phyloP scores from a whole-genome alignment of 1,284 basidiomycete species.

The Ceratobasidium papillatum region DNA sequence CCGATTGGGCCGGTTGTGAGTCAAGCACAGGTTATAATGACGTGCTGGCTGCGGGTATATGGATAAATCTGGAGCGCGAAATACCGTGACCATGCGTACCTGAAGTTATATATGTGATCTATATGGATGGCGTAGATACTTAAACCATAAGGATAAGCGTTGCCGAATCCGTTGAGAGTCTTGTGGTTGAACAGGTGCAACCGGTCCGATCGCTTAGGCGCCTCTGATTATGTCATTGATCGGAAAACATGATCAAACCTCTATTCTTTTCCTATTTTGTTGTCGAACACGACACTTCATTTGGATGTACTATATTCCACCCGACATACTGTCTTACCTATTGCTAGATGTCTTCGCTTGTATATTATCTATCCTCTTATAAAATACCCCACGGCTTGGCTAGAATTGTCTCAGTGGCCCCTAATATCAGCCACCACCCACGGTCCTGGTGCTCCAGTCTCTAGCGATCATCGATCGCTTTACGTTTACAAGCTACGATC shows the following conservation, averaged over 20 bases:
- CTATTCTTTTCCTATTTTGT: not conserved
- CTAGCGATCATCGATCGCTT: slow-evolving; percentile 3
- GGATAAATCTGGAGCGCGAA: not conserved
- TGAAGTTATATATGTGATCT: slow-evolving; percentile 5
- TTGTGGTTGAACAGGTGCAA: not conserved
- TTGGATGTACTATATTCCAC: not conserved
- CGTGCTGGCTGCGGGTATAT: slow-evolving; percentile 2
- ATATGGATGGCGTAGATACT: not conserved
- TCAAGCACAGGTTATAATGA: slow-evolving; percentile 12
- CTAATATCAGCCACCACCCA: not conserved
- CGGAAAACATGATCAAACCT: not conserved
- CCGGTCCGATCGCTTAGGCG: slow-evolving; percentile 27
- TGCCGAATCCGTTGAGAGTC: not conserved
- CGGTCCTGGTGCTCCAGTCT: not conserved
- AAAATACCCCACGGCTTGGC: not conserved
- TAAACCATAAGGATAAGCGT: slow-evolving; percentile 15
- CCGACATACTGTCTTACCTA: not conserved
- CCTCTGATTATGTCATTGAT: slow-evolving; percentile 7
- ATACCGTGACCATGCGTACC: not conserved
- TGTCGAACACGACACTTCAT: not conserved
- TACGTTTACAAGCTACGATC: not conserved
- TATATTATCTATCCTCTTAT: not conserved
- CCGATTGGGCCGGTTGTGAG: not conserved
- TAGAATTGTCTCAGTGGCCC: not conserved
- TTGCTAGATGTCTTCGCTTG: not conserved